Evolutionary conservation across 768 basidiomycete genomes (phyloP).

Genomic region (Clitopilus passeckerianus): DNA sequence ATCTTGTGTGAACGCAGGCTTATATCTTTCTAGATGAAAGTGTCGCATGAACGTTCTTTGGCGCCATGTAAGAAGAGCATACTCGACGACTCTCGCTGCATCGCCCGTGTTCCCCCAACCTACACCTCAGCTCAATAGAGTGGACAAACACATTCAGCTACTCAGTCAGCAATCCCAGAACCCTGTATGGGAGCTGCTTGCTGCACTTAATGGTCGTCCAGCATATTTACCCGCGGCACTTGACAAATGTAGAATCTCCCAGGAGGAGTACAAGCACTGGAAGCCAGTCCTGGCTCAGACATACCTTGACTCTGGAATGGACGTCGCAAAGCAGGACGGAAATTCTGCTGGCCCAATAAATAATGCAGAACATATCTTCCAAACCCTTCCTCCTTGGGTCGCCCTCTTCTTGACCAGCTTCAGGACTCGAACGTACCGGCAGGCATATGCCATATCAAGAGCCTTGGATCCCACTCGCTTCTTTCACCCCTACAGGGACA

Average conservation of each 20-base stretch:
- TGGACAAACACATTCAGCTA: constrained; percentile 26
- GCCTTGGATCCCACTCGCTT: constrained; percentile 37
- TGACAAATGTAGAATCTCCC: constrained; percentile 22
- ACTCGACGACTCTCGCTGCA: constrained; percentile 11
- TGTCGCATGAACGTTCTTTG: constrained; percentile 15
- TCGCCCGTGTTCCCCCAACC: constrained; percentile 5
- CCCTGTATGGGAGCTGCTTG: constrained; percentile 38
- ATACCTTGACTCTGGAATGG: constrained; percentile 26
- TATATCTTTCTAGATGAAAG: constrained; percentile 11
- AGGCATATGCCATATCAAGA: constrained; percentile 41
- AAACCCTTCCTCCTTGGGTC: constrained; percentile 48
- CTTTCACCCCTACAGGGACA: constrained; percentile 19
- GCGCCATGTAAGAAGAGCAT: constrained; percentile 8
- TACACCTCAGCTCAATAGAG: constrained; percentile 14
- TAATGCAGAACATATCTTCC: not conserved
- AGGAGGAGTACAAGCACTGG: constrained; percentile 36
- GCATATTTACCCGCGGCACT: constrained; percentile 24
- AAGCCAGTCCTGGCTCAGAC: constrained; percentile 25
- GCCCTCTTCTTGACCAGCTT: constrained; percentile 41
- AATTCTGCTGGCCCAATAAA: not conserved
- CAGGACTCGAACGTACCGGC: constrained; percentile 37
- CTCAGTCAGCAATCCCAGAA: constrained; percentile 28
- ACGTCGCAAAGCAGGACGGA: constrained; percentile 10
- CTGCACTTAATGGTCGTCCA: constrained; percentile 23
- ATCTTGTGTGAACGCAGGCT: not conserved